Conservation (phyloP, 768 basidiomycete species). For the Collybiopsis luxurians region DNA sequence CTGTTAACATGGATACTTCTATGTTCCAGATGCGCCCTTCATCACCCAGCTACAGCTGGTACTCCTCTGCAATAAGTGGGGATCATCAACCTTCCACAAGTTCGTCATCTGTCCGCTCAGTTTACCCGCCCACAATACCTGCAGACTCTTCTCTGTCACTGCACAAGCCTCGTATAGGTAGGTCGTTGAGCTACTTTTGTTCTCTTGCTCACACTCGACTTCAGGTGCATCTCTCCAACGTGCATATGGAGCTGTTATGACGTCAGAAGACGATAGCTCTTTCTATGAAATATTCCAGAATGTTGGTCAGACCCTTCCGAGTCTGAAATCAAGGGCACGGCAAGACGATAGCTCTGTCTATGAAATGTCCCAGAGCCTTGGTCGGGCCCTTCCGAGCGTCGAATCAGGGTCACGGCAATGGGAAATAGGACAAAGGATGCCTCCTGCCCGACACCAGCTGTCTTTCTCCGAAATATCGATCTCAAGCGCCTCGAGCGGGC, state of each 20-base stretch:
- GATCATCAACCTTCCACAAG: not conserved
- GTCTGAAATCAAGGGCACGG: not conserved
- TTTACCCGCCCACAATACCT: not conserved
- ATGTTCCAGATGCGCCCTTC: not conserved
- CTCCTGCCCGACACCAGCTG: not conserved
- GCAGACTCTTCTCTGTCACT: not conserved
- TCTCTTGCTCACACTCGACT: not conserved
- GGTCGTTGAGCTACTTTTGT: not conserved
- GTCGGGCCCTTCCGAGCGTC: no score
- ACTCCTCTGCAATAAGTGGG: not conserved
- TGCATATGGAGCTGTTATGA: not conserved
- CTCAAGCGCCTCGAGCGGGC: not conserved
- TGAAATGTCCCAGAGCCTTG: no score
- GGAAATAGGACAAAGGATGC: not conserved
- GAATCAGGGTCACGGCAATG: no score
- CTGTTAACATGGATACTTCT: not conserved
- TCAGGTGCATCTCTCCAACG: not conserved
- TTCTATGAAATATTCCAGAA: no score
- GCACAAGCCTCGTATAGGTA: not conserved
- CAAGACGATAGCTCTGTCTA: no score
- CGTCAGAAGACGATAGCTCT: not conserved
- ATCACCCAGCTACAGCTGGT: constrained; percentile 2
- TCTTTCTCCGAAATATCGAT: not conserved
- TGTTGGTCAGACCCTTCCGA: not conserved
- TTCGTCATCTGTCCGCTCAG: not conserved